A percentile compares a stretch with the other conserved stretches of the same genome.
These are phyloP conservation scores for Trichoderma afroharzianum DNA, from an alignment of 2,329 filamentous ascomycete species.

Conservation along the genomic window DNA sequence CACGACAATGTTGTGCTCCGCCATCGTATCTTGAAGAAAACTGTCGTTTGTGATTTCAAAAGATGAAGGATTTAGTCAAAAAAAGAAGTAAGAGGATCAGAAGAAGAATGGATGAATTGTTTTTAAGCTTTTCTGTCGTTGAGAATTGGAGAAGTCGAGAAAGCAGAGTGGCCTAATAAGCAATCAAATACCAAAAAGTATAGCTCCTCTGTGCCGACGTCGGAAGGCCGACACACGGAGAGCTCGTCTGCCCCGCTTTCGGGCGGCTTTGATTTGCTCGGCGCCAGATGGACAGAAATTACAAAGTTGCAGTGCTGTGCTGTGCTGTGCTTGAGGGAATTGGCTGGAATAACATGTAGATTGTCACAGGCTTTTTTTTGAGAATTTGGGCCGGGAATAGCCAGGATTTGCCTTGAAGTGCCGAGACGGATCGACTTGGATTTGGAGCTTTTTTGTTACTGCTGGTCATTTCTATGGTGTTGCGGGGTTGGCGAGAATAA, in stretches of 20 bases:
- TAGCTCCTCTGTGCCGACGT: neutral
- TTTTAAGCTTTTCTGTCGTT: neutral
- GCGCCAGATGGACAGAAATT: neutral
- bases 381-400: neutral
- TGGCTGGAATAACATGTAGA: neutral
- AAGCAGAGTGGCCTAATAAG: neutral
- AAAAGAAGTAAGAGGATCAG: neutral
- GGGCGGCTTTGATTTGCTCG: neutral
- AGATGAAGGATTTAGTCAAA: neutral
- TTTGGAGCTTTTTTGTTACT: neutral
- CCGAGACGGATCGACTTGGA: neutral
- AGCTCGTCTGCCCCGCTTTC: neutral
- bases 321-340: neutral
- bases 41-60: neutral
- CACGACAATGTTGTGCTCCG: conserved; percentile 73
- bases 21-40: conserved; percentile 49
- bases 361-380: neutral
- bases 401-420: neutral
- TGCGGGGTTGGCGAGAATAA: neutral
- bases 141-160: neutral
- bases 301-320: neutral
- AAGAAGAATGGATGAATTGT: neutral
- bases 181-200: neutral
- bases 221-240: neutral
- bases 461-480: neutral